Conservation (phyloP, 164 flowering plant species). For the Kalanchoe fedtschenkoi region DNA sequence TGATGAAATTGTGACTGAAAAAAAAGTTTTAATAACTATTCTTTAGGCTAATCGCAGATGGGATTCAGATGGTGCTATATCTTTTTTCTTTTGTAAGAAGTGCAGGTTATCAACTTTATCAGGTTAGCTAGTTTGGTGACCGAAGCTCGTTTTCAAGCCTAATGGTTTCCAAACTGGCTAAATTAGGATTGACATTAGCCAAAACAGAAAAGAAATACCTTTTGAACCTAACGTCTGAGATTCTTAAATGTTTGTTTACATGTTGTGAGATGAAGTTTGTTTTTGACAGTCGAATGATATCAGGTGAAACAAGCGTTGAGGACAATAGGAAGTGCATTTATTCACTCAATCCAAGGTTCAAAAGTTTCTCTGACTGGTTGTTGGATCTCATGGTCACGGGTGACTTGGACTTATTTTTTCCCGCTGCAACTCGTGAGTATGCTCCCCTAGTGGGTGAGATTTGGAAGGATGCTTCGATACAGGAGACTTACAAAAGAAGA, state of each 20-base stretch:
- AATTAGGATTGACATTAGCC: background rate
- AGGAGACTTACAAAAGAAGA: conserved; percentile 73
- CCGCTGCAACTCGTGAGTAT: conserved; percentile 98
- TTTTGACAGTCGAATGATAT: conserved; percentile 3
- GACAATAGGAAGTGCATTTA: conserved; percentile 28
- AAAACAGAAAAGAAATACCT: background rate
- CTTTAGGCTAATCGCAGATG: background rate
- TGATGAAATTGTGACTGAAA: too few species aligned
- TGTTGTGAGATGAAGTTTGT: background rate
- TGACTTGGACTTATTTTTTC: conserved; percentile 94
- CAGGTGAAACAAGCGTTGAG: conserved; percentile 18
- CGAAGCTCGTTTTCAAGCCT: background rate
- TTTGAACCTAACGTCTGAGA: background rate
- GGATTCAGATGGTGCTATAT: background rate
- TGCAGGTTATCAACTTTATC: background rate
- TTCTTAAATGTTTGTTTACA: background rate
- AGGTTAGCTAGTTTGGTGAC: background rate
- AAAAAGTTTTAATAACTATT: too few species aligned
- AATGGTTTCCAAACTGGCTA: background rate
- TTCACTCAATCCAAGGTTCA: conserved; percentile 78
- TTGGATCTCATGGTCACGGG: conserved; percentile 94
- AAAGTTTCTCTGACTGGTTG: conserved; percentile 96
- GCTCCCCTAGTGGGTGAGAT: conserved; percentile 95
- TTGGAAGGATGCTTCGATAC: conserved; percentile 95
- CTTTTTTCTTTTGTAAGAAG: too few species aligned